Evolutionary conservation across 768 basidiomycete species (phyloP), one percentile per base, ranked within the genome.

Genomic region (Serendipita sp.): DNA sequence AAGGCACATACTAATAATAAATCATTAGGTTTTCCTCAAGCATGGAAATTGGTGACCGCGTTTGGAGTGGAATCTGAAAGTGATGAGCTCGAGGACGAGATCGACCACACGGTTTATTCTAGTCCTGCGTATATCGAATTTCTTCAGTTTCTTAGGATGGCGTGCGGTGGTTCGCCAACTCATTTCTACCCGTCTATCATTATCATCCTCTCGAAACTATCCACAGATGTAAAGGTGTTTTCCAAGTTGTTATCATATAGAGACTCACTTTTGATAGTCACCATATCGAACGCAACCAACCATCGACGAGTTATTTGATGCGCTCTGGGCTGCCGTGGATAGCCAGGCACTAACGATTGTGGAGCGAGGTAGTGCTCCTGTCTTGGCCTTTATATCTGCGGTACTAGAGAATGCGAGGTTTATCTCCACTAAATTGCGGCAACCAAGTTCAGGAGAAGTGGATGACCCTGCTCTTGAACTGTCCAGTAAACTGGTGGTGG

Each of bases 311-410:
- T 75, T 95, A 47, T 88, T 91, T 71, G 74, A 77, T 0, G 82
- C 89, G 0, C 84, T 97, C 69, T 96, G 93, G 91, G 81, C 84
- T 15, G 91, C 89, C 0, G 73, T 90, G 0, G 84, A 88, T 63
- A 81, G 82, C 3, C 80, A 83, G 28, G 83, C 86, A 0, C 77
- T 89, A 3, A 81, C 78, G 41, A 77, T 83, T 0, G 77, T 86
- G 8, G 78, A 84, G 58, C 78, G 83, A 3, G 70, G 76, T 1
- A 75, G 76, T 5, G 76, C 80, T 10, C 81, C 81, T 3, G 79
- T 83, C 0, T 68, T 68, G 38, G 84, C 89, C 8, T 88, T 92
- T 74, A 74, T 87, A 16, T 78, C 81, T 0, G 80, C 88, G 0
- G 70, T 89, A 2, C 73, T 89, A 5, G 93, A 96, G 73, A 89